These are phyloP conservation scores for Teunomyces kruisii DNA, from an alignment of 805 yeast species.

Conservation along the genomic window DNA sequence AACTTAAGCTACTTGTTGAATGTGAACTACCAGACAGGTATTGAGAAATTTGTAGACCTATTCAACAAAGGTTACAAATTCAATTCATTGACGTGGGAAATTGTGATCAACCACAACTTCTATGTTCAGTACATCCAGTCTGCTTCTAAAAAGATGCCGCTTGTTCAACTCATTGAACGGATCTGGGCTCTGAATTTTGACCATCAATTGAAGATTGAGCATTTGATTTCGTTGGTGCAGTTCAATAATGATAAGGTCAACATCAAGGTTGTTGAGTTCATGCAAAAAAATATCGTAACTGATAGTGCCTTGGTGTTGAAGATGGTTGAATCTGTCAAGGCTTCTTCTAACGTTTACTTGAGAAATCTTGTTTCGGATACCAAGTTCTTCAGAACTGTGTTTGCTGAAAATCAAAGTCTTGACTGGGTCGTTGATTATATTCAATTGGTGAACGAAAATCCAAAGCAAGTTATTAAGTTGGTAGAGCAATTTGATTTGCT, in stretches of 20 bases:
- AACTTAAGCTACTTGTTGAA: conserved; percentile 30
- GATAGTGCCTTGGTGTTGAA: conserved; percentile 7
- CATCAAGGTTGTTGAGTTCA: conserved; percentile 19
- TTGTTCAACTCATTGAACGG: conserved; percentile 21
- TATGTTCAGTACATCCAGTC: conserved; percentile 20
- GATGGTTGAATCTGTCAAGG: conserved; percentile 8
- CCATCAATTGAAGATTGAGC: conserved; percentile 5
- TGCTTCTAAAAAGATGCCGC: conserved; percentile 10
- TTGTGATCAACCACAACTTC: conserved; percentile 29
- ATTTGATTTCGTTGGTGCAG: conserved; percentile 16
- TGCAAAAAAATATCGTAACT: conserved; percentile 6
- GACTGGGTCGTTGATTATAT: conserved; percentile 21
- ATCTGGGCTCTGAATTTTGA: conserved; percentile 19
- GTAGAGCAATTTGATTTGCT: conserved; percentile 8
- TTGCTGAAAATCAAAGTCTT: conserved; percentile 8
- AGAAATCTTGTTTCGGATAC: conserved; percentile 11
- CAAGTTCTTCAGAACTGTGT: conserved; percentile 8
- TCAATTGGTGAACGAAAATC: conserved; percentile 8
- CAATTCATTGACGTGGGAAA: conserved; percentile 29
- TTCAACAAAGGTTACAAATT: conserved; percentile 34
- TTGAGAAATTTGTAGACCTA: conserved; percentile 21
- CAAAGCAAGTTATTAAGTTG: conserved; percentile 7
- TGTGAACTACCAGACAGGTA: conserved; percentile 26
- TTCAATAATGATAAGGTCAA: conserved; percentile 26
- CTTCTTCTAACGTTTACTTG: conserved; percentile 22